These are phyloP conservation scores for Wallacemonas sp. DNA, from an alignment of 208 protist species.

Conservation along the genomic window DNA sequence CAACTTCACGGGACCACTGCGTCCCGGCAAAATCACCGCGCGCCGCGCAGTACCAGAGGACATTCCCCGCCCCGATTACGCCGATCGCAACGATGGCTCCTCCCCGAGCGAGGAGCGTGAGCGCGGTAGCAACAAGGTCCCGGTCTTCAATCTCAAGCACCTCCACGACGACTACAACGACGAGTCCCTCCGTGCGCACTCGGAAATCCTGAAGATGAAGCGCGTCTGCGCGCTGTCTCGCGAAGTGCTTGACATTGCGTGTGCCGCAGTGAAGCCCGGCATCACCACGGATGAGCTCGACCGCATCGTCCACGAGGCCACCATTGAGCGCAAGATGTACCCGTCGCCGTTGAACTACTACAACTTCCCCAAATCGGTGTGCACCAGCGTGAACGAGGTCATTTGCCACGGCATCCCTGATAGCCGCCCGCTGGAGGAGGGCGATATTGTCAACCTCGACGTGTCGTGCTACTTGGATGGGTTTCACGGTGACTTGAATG, in stretches of 20 bases:
- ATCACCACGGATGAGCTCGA: slow-evolving; percentile 99
- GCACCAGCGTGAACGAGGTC: slow-evolving; percentile 95
- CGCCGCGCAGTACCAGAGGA: slow-evolving; percentile 70
- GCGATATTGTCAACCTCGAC: slow-evolving; percentile 99
- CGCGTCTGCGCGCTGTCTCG: slow-evolving; percentile 84
- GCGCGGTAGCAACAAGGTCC: slow-evolving; percentile 56
- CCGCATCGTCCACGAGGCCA: slow-evolving; percentile 91
- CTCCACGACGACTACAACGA: slow-evolving; percentile 76
- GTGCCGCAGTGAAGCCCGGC: slow-evolving; percentile 82
- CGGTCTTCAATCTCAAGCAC: slow-evolving; percentile 74
- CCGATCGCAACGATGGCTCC: slow-evolving; percentile 76
- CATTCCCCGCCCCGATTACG: slow-evolving; percentile 86
- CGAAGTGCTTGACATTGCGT: slow-evolving; percentile 96
- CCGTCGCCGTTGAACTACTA: slow-evolving; percentile 99
- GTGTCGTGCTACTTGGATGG: slow-evolving; percentile 95
- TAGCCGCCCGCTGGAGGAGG: slow-evolving; percentile 89
- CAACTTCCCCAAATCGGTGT: slow-evolving; percentile 98
- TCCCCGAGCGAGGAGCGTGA: slow-evolving; percentile 78
- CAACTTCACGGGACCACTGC: slow-evolving; percentile 83
- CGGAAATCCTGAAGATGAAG: slow-evolving; percentile 89
- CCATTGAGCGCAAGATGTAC: slow-evolving; percentile 93
- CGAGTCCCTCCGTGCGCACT: slow-evolving; percentile 69
- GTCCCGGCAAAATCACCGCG: slow-evolving; percentile 84
- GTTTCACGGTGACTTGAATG: slow-evolving; percentile 93
- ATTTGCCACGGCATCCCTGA: slow-evolving; percentile 98